phyloP scores from a whole-genome alignment of 2,329 filamentous ascomycete species.

The Blumeria graminis region DNA sequence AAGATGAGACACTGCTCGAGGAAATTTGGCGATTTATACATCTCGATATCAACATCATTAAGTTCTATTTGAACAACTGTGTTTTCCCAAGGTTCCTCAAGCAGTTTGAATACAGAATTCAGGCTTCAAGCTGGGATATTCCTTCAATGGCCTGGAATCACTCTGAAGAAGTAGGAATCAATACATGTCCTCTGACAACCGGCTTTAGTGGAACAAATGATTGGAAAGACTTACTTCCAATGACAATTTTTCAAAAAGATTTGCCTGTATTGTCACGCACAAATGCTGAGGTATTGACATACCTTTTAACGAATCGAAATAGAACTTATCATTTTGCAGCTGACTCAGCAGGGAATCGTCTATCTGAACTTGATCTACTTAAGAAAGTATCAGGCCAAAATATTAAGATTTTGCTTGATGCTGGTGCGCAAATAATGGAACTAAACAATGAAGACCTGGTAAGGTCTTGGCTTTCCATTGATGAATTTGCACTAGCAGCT shows the following conservation, averaged over 20 bases:
- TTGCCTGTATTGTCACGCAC: slow-evolving; percentile 30
- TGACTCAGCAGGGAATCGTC: slow-evolving; percentile 20
- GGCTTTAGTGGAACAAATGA: slow-evolving; percentile 55
- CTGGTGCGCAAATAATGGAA: slow-evolving; percentile 38
- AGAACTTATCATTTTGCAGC: slow-evolving; percentile 20
- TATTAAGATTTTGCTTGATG: slow-evolving; percentile 35
- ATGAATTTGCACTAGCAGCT: slow-evolving; percentile 1
- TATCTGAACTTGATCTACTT: slow-evolving; percentile 23
- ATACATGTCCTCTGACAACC: slow-evolving; percentile 24
- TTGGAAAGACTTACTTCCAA: slow-evolving; percentile 30
- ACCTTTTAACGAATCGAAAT: slow-evolving; percentile 29
- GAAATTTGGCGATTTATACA: slow-evolving; percentile 27
- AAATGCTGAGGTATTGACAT: slow-evolving; percentile 35
- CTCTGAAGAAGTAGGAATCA: slow-evolving; percentile 13
- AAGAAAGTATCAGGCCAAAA: slow-evolving; percentile 13
- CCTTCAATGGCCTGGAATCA: slow-evolving; percentile 20
- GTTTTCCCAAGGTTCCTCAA: slow-evolving; percentile 42
- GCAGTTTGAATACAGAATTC: slow-evolving; percentile 36
- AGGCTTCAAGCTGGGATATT: slow-evolving; percentile 44
- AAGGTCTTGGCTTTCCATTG: slow-evolving; percentile 7
- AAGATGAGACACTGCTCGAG: slow-evolving; percentile 26
- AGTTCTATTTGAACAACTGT: slow-evolving; percentile 37
- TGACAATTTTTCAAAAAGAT: slow-evolving; percentile 37
- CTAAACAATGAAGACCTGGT: slow-evolving; percentile 20
- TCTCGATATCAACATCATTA: slow-evolving; percentile 24